phyloP scores from a whole-genome alignment of 331 rosid genomes.

The Rhamnella rubrinervis region DNA sequence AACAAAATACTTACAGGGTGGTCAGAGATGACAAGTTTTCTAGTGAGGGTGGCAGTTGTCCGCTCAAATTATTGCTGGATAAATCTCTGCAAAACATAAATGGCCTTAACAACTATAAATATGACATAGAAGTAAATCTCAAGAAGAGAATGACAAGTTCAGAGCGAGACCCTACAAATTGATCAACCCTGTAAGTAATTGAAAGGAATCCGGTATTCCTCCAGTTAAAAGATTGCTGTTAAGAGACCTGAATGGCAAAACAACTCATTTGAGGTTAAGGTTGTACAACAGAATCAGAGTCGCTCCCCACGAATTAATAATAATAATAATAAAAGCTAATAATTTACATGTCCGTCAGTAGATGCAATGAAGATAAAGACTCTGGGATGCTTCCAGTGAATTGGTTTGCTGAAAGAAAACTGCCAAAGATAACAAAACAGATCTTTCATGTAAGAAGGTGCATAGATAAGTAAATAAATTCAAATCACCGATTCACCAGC shows the following conservation, averaged over 20 bases:
- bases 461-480: slow-evolving; percentile 12
- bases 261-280: slow-evolving; percentile 7
- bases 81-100: slow-evolving; percentile 59
- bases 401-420: slow-evolving; percentile 89
- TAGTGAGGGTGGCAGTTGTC: slow-evolving; percentile 73
- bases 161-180: slow-evolving; percentile 68
- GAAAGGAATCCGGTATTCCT: slow-evolving; percentile 76
- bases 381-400: slow-evolving; percentile 76
- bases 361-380: slow-evolving; percentile 60
- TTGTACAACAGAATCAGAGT: slow-evolving; percentile 12
- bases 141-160: slow-evolving; percentile 4
- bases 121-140: neutral
- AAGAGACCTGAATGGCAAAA: slow-evolving; percentile 70
- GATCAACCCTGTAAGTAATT: slow-evolving; percentile 47
- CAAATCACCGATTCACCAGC: neutral
- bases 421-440: slow-evolving; percentile 48
- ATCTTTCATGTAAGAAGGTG: slow-evolving; percentile 27
- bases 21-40: slow-evolving; percentile 58
- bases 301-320: neutral
- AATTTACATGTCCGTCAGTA: slow-evolving; percentile 64
- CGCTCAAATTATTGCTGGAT: slow-evolving; percentile 77
- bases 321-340: neutral
- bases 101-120: slow-evolving; percentile 20
- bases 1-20: slow-evolving; percentile 64
- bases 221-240: slow-evolving; percentile 71